Evolutionary conservation across 257 asterid species (phyloP).

Genomic region (Fraxinus quadrangulata): DNA sequence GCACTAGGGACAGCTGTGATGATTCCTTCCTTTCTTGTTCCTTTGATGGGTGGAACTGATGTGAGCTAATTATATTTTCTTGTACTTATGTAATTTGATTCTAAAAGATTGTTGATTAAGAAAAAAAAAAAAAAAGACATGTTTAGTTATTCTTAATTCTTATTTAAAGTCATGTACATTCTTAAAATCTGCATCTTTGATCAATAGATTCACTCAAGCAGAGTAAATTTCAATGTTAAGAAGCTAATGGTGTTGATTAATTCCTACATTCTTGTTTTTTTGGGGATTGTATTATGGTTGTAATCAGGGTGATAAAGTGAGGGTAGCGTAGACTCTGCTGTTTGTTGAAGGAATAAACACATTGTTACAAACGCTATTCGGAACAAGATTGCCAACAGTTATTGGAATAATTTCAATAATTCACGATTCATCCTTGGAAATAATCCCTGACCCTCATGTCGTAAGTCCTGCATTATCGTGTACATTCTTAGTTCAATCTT

Average conservation of each 20-base stretch:
- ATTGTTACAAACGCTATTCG: slow-evolving; percentile 82
- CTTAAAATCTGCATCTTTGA: neutral
- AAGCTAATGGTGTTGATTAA: neutral
- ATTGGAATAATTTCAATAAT: slow-evolving; percentile 85
- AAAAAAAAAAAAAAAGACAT: too few species aligned
- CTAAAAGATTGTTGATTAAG: neutral
- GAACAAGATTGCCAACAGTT: slow-evolving; percentile 89
- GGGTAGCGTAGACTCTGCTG: slow-evolving; percentile 85
- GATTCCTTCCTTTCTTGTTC: slow-evolving; percentile 95
- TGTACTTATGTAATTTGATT: neutral
- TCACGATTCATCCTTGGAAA: slow-evolving; percentile 71
- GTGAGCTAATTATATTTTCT: slow-evolving; percentile 41
- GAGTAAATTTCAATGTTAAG: neutral
- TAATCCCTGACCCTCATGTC: slow-evolving; percentile 68
- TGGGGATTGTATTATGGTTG: slow-evolving; percentile 8
- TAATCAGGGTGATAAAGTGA: slow-evolving; percentile 78
- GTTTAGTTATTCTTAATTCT: neutral
- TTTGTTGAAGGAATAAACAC: slow-evolving; percentile 91
- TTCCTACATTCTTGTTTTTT: neutral
- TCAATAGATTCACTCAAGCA: neutral
- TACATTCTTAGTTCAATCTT: neutral
- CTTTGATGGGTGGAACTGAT: slow-evolving; percentile 90
- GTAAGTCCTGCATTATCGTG: slow-evolving; percentile 24
- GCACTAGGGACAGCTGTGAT: slow-evolving; percentile 93
- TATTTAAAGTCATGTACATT: neutral